A percentile compares a stretch with the other conserved stretches of the same genome.
phyloP scores from a whole-genome alignment of 116 monocot species.

The Phalaenopsis hybrid region DNA sequence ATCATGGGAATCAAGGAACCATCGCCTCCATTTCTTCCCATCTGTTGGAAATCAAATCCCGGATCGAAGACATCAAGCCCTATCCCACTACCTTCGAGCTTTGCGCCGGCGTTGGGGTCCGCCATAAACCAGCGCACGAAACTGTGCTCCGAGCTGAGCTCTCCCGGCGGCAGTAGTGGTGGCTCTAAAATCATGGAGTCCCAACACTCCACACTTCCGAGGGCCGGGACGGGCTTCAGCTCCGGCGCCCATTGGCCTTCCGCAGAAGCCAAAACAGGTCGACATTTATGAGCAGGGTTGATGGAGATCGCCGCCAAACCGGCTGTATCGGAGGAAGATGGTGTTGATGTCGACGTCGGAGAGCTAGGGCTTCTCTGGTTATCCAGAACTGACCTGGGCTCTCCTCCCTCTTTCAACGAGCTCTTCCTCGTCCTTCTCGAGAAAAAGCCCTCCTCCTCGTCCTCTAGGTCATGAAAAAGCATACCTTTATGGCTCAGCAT shows the following conservation, averaged over 20 bases:
- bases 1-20: not conserved
- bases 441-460: not conserved
- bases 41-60: conserved; percentile 25
- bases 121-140: conserved; percentile 59
- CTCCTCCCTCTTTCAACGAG: conserved; percentile 18
- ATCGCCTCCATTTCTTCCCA: conserved; percentile 14
- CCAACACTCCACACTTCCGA: conserved; percentile 29
- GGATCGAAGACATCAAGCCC: conserved; percentile 36
- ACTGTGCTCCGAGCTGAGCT: conserved; percentile 14
- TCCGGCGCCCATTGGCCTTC: conserved; percentile 27
- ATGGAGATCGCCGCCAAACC: conserved; percentile 36
- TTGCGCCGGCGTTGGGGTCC: conserved; percentile 24
- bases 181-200: conserved; percentile 37
- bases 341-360: conserved; percentile 53
- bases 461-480: conserved; percentile 26
- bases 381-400: conserved; percentile 75
- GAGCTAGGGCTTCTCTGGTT: conserved; percentile 65
- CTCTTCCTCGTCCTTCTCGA: not conserved
- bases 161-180: not conserved
- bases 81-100: conserved; percentile 1
- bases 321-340: conserved; percentile 42
- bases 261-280: conserved; percentile 30
- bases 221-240: conserved; percentile 27
- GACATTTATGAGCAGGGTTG: conserved; percentile 26
- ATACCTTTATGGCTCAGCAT: conserved; percentile 40